Evolutionary conservation across 2,329 filamentous ascomycete genomes (phyloP), one percentile per base, ranked within the genome.

Genomic region (Colletotrichum noveboracense): DNA sequence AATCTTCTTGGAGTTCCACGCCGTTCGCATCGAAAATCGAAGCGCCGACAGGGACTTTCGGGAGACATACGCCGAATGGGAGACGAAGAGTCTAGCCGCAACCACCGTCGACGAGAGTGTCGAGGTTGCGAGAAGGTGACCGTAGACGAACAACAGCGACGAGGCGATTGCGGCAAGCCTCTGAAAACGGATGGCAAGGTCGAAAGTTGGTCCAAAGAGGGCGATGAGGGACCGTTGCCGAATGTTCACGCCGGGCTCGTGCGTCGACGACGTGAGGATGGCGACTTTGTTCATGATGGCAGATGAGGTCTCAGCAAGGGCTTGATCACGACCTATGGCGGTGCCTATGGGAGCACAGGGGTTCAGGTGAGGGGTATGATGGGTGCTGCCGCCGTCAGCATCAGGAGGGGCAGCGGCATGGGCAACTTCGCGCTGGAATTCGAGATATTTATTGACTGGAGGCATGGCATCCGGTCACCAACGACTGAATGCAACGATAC

Each of bases 1-100:
- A 18, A 84, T 66, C 7, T 76, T 78, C 58, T 80, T 83, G 21
- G 83, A 85, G 67, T 87, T 82, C 87, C 87, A 89, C 13, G 34
- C 74, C 21, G 14, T 61, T 13, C 48, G n/a, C 12, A 64, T n/a
- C 9, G 65, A 61, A 12, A 24, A n/a, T 9, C 32, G 56, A 14
- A 83, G 71, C 21, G 64, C 65, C 36, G 61, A 69, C 28, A 77
- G 60, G 26, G 79, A 48, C 16, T 60, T 64, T 32, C 55, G 79
- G 9, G 83, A 84, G 74, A 82, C 79, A 68, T 79, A 76, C 65
- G 80, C 79, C 16, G 79, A 77, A 69, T 83, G 81, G 34, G 81
- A 70, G 26, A 80, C 81, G 64, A 84, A 79, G 68, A 83, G 72
- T 21, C 78, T 81, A 69, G 83, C 78, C 6, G 80, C 80, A 26